Conservation (phyloP, 1,284 basidiomycete genomes). For the Leccinum cinnamomeum region DNA sequence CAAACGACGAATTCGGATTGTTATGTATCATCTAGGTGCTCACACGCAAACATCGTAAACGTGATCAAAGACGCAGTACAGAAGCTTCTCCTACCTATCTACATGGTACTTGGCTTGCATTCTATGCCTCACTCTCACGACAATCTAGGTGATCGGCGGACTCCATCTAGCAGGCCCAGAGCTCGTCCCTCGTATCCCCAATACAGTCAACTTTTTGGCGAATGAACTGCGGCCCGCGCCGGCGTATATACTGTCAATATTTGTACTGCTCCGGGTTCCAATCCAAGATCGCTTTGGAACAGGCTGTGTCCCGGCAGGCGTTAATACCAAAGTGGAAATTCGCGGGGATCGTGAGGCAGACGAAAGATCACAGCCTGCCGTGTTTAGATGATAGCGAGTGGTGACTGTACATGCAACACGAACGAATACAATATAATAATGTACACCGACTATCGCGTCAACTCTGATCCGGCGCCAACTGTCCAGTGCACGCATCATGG, state of each 20-base stretch:
- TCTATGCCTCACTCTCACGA: neutral
- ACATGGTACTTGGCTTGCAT: constrained; percentile 54
- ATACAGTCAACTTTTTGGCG: constrained; percentile 71
- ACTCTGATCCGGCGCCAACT: neutral
- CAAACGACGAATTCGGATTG: neutral
- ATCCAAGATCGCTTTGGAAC: constrained; percentile 65
- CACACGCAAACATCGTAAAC: constrained; percentile 83
- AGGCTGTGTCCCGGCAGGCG: constrained; percentile 72
- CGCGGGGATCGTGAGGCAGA: constrained; percentile 43
- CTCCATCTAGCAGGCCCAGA: constrained; percentile 75
- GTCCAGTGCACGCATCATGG: constrained; percentile 9
- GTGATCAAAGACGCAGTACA: constrained; percentile 67
- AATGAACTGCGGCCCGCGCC: constrained; percentile 59
- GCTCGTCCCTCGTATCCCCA: constrained; percentile 58
- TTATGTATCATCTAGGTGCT: constrained; percentile 50
- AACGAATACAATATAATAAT: neutral
- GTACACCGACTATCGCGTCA: constrained; percentile 6
- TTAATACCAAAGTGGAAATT: constrained; percentile 64
- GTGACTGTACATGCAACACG: neutral
- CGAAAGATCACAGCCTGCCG: constrained; percentile 34
- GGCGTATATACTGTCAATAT: constrained; percentile 70
- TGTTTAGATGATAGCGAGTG: constrained; percentile 11
- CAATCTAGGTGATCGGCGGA: constrained; percentile 67
- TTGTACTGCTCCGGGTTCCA: constrained; percentile 77
- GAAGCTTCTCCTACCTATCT: constrained; percentile 64